Base-by-base conservation (phyloP, 495 filamentous ascomycete species). In the Astrothelium subdiscretum region DNA sequence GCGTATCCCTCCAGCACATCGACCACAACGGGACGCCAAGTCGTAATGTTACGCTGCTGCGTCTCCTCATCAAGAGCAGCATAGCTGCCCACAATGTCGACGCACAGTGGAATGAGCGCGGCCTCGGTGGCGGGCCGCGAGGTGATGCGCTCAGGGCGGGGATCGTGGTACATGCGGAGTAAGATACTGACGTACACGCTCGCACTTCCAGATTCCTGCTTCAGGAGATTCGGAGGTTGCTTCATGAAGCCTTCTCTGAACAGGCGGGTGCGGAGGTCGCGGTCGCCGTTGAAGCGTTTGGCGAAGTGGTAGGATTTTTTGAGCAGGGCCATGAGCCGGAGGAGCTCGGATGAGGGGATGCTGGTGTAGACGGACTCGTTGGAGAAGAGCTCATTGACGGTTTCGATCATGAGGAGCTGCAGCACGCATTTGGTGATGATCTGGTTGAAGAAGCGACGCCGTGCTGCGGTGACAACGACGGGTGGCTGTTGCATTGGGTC, bases 211-310 rank as follows among this genome's bases (percentile, higher is more conserved):
- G 83, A 88, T 74, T 99, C 94, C 73, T 99, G 94, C 76, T 99
- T 99, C 29, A 99, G 81, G n/a, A 99, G 75, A 70, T 99, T 99
- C 3, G 94, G 94, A 32, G 95, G 95, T 71, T 97, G 92, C 75
- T 96, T 97, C 94, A 99, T 99, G 81, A 97, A 99, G 6, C 94
- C 94, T 69, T 99, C 95, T 27, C 89, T 79, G 91, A 92, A 97
- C 10, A 99, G 78, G 40, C 90, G 83, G 85, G 95, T 95, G 22
- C 94, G 84, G 31, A 99, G 78, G 64, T 97, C 95, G 72, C 96
- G 95, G 76, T 99, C 91, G 63, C 87, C 87, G 73, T 99, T 99
- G 80, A 99, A 99, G 63, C 86, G 88, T 72, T 92, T 92, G 13
- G 95, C 94, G 66, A 99, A 99, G 32, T 89, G 84, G 76, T 95